These are phyloP conservation scores for Rehmannia glutinosa DNA, from an alignment of 257 asterid species.

Conservation along the genomic window DNA sequence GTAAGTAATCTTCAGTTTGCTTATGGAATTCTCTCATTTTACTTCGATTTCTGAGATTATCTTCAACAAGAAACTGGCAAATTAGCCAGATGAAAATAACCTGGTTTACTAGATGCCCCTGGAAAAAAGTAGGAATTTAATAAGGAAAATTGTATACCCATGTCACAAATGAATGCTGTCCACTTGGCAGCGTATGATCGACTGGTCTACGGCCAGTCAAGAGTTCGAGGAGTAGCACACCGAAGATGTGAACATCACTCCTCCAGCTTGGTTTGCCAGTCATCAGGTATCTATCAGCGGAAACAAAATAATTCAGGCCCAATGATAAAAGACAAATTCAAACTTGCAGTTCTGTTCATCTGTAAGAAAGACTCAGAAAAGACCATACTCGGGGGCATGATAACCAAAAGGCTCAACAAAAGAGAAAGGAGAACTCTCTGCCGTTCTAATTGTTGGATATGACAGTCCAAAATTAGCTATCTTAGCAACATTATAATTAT, in stretches of 20 bases:
- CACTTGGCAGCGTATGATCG: constrained; percentile 22
- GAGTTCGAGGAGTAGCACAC: constrained; percentile 32
- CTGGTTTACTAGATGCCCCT: too few species aligned
- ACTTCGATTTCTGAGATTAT: too few species aligned
- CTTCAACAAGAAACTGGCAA: too few species aligned
- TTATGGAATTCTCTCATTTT: too few species aligned
- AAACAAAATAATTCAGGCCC: background rate
- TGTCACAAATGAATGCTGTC: constrained; percentile 18
- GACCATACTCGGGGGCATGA: too few species aligned
- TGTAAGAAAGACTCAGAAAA: background rate
- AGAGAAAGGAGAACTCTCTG: constrained; percentile 57
- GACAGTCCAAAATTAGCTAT: constrained; percentile 49
- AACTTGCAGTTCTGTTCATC: too few species aligned
- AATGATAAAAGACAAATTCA: background rate
- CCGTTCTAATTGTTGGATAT: constrained; percentile 43
- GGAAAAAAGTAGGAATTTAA: too few species aligned
- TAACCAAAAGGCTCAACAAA: background rate
- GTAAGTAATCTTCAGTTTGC: too few species aligned
- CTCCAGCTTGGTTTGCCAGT: constrained; percentile 25
- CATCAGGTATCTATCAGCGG: constrained; percentile 25
- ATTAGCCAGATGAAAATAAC: too few species aligned
- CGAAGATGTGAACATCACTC: constrained; percentile 35
- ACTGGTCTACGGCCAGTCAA: constrained; percentile 39
- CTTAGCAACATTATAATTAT: constrained; percentile 46
- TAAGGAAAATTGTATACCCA: constrained; percentile 30